Evolutionary conservation across 1,284 basidiomycete species (phyloP).

Genomic region (Prillingera fragicola): DNA sequence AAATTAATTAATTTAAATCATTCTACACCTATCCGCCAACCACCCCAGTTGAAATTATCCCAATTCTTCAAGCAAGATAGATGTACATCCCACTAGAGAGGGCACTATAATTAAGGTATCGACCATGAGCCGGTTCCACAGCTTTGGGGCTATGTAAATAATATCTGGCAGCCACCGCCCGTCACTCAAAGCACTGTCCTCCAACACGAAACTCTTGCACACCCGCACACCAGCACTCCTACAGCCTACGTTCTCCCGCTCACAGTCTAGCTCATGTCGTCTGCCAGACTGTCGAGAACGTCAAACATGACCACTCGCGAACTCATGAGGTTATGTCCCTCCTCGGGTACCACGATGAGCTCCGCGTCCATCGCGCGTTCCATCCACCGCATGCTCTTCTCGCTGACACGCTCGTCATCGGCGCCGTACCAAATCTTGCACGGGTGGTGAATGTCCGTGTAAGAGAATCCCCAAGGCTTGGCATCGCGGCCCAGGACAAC

Average conservation of each 20-base stretch:
- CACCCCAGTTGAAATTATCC: no score
- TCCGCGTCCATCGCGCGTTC: constrained; percentile 74
- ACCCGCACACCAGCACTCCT: constrained; percentile 11
- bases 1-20: no score
- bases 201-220: constrained; percentile 20
- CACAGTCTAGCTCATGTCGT: no score
- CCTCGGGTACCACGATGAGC: constrained; percentile 76
- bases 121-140: not conserved
- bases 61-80: no score
- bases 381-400: constrained; percentile 84
- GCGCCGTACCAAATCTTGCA: constrained; percentile 91
- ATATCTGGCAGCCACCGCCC: constrained; percentile 27
- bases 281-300: constrained; percentile 61
- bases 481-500: constrained; percentile 74
- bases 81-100: no score
- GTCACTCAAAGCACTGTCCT: constrained; percentile 18
- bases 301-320: constrained; percentile 79
- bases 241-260: no score
- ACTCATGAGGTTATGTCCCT: constrained; percentile 90
- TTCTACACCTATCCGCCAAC: no score
- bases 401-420: constrained; percentile 83
- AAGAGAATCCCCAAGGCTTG: constrained; percentile 48
- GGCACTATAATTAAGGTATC: constrained; percentile 50
- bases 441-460: constrained; percentile 63
- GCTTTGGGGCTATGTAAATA: not conserved